Evolutionary conservation across 306 rosid genomes (phyloP), one percentile per base, ranked within the genome.

Genomic region (Quercus gilva): DNA sequence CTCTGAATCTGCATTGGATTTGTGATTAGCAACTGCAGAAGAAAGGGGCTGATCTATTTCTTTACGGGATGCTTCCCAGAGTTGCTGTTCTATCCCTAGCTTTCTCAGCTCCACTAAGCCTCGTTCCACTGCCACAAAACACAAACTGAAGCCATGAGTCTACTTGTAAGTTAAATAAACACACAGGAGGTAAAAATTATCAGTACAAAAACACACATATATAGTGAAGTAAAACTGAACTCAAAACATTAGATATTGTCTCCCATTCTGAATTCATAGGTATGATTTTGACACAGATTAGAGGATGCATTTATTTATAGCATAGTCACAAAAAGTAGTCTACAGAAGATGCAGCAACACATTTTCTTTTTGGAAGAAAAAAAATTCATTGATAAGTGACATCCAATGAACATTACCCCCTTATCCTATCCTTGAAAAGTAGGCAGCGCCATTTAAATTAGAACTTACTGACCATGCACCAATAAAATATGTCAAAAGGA

Each of bases 21-120:
- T 90, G 83, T 89, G 86, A 86, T 88, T 88, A 80, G 71, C 83
- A 78, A 71, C 84, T 23, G 85, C 73, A 26, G 78, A 73, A 70
- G 78, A 81, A 19, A 74, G 75, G 68, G 84, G 86, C 72, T 88
- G 97, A 73, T 93, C 98, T 29, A 91, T 91, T 87, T 90, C 98
- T 75, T 88, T 93, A 28, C 99, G 87, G 37, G 97, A 96, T 79
- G 99, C 96, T 89, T 96, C 99, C 99, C 99, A 96, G 31, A 96
- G 97, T 74, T 89, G 94, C 69, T 88, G 94, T 86, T 96, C 99
- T 82, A 93, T 87, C 53, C 97, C 97, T 74, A 96, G 89, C 89
- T 93, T 96, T 87, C 98, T 87, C 85, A 93, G 85, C 89, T 91
- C 99, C 88, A 86, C 67, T 61, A 96, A 83, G 51, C 96, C 98